Conservation (phyloP, 2,329 filamentous ascomycete genomes). For the Leptographium radiaticola region DNA sequence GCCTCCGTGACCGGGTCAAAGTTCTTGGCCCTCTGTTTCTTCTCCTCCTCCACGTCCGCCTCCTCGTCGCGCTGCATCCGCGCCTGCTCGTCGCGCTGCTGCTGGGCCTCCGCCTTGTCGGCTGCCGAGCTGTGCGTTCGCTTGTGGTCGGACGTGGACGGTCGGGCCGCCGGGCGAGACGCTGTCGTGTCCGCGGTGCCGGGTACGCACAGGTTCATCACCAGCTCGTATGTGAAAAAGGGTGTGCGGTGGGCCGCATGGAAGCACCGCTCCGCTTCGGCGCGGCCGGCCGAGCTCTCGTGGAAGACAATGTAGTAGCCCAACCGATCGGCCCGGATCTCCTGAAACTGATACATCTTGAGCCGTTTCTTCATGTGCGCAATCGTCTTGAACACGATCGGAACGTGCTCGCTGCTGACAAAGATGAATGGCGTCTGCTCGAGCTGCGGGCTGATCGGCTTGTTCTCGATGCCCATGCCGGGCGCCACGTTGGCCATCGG, state of each 20-base stretch:
- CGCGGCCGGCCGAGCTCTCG: conserved; percentile 60
- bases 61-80: conserved; percentile 59
- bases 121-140: background rate
- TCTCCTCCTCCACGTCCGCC: conserved; percentile 78
- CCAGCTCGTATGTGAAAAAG: conserved; percentile 85
- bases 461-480: conserved; percentile 42
- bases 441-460: conserved; percentile 54
- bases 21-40: conserved; percentile 71
- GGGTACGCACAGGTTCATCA: conserved; percentile 62
- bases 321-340: conserved; percentile 69
- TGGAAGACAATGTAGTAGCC: conserved; percentile 92
- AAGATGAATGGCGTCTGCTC: conserved; percentile 80
- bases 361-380: conserved; percentile 83
- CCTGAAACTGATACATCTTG: conserved; percentile 68
- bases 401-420: conserved; percentile 74
- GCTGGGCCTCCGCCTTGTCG: conserved; percentile 27
- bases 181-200: conserved; percentile 8
- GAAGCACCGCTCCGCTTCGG: conserved; percentile 72
- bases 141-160: background rate
- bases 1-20: conserved; percentile 86
- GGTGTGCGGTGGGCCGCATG: conserved; percentile 65
- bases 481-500: conserved; percentile 34
- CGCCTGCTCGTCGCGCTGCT: conserved; percentile 48
- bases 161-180: background rate
- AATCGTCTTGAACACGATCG: conserved; percentile 72